A percentile compares a stretch with the other conserved stretches of the same genome.
These are phyloP conservation scores for Backusella macrospora DNA, from an alignment of 192 early-diverging fungal species.

Conservation along the genomic window DNA sequence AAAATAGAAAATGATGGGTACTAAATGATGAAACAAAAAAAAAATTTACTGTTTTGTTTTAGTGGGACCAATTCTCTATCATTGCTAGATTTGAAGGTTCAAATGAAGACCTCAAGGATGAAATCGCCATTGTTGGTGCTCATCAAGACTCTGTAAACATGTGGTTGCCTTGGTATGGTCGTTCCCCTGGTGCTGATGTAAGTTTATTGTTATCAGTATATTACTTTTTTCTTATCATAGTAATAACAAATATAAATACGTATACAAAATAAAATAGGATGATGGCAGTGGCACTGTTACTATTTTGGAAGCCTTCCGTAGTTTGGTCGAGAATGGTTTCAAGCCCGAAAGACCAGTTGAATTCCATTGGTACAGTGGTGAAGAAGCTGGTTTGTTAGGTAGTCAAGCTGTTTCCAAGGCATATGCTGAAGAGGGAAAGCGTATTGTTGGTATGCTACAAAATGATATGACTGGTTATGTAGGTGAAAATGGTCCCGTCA, in stretches of 20 bases:
- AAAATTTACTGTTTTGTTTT: background rate
- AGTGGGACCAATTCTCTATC: constrained; percentile 84
- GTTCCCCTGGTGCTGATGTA: constrained; percentile 71
- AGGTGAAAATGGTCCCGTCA: constrained; percentile 58
- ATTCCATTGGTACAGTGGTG: constrained; percentile 95
- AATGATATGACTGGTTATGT: constrained; percentile 95
- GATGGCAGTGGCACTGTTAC: constrained; percentile 94
- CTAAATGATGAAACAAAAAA: background rate
- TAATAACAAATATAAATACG: background rate
- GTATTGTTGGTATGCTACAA: constrained; percentile 76
- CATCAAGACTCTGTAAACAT: constrained; percentile 92
- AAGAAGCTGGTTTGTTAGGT: constrained; percentile 90
- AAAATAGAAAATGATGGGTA: background rate
- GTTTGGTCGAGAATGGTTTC: constrained; percentile 69
- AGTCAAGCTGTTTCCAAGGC: constrained; percentile 79
- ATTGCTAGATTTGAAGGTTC: constrained; percentile 78
- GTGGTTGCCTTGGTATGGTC: constrained; percentile 77
- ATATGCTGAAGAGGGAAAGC: constrained; percentile 60
- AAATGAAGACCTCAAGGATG: constrained; percentile 47
- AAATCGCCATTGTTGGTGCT: constrained; percentile 81
- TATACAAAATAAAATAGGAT: constrained; percentile 54
- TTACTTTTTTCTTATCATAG: background rate
- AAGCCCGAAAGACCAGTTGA: constrained; percentile 80
- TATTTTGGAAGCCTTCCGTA: constrained; percentile 85
- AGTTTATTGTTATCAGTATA: background rate